Evolutionary conservation across 1,284 basidiomycete species (phyloP), one percentile per base, ranked within the genome.

Genomic region (Cronartium quercuum): DNA sequence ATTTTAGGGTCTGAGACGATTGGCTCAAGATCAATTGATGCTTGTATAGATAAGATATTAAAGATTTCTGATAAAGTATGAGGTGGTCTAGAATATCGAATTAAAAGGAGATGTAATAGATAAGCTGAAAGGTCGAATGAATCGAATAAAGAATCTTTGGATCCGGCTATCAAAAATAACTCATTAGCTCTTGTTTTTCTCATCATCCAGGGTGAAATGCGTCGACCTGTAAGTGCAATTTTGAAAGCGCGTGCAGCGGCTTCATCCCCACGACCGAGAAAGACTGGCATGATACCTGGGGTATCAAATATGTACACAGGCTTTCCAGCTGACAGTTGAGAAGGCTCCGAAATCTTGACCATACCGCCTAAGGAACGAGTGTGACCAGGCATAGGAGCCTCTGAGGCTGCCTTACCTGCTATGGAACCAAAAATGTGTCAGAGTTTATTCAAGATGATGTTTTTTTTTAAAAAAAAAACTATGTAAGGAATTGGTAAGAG

Each of bases 241-340:
- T 96, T 97, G 71, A 97, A 85, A 4, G 92, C 95, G 77, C 91
- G 86, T 82, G 98, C 95, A 61, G 92, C 89, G 34, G 93, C 95
- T 76, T 85, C 84, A 63, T 87, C 85, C 0, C 93, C 93, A 71
- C 85, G 87, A 0, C 95, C 95, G n/a, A 98, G 86, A 83, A 91
- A 98, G 3, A 94, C 93, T 41, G 97, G 85, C 94, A 98, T 98
- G 51, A 98, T 91, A 0, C 95, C 96, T 0, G 95, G 96, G 5
- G 92, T 90, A 84, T 98, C 95, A 81, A 90, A 94, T 3, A 95
- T 91, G 83, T 98, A 98, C 18, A 97, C 89, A 5, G 89, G 85
- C 3, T 90, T 77, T 89, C 86, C 70, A 88, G 82, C 41, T 88
- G 89, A 63, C 95, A 85, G 82, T 91, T 91, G 62, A 94, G 85